Evolutionary conservation across 768 basidiomycete genomes (phyloP), one percentile per base, ranked within the genome.

Genomic region (Collybiopsis confluens): DNA sequence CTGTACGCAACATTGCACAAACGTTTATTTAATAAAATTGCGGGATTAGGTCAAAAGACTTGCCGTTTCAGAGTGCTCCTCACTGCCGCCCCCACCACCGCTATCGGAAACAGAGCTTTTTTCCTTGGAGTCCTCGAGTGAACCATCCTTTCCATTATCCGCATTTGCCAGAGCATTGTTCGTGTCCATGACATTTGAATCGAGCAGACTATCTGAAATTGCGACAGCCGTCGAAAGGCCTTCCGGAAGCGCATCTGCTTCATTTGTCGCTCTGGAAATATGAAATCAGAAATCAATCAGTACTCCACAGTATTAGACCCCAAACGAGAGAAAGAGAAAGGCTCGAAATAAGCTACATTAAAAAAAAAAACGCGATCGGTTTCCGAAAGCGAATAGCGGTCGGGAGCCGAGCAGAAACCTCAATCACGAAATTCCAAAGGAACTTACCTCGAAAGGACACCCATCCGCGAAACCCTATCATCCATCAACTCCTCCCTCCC

Each of bases 401-500:
- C n/a, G n/a, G n/a, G n/a, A n/a, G n/a, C n/a, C n/a, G n/a, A n/a
- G n/a, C n/a, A n/a, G n/a, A n/a, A n/a, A n/a, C n/a, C n/a, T n/a
- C n/a, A n/a, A n/a, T n/a, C n/a, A n/a, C n/a, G n/a, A n/a, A n/a
- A n/a, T n/a, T n/a, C n/a, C n/a, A n/a, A n/a, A n/a, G 38, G 37
- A 45, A 72, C 78, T 57, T 60, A 90, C 90, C 88, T 78, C 41
- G 83, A 81, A 52, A 91, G 76, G 21, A 88, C 70, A 27, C 78
- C 68, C 82, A 87, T 82, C 70, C 79, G 83, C 50, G 74, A 72
- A 52, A 83, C 75, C 61, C 82, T 75, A 61, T 87, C 83, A 61
- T 91, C 86, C 62, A 88, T 76, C 61, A 92, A 68, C 66, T 90
- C 89, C 50, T 90, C 88, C 45, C 88, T 74, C 23, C 88, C 88